Conservation (phyloP, 208 protist species). For the Herpetomonas tarakana region DNA sequence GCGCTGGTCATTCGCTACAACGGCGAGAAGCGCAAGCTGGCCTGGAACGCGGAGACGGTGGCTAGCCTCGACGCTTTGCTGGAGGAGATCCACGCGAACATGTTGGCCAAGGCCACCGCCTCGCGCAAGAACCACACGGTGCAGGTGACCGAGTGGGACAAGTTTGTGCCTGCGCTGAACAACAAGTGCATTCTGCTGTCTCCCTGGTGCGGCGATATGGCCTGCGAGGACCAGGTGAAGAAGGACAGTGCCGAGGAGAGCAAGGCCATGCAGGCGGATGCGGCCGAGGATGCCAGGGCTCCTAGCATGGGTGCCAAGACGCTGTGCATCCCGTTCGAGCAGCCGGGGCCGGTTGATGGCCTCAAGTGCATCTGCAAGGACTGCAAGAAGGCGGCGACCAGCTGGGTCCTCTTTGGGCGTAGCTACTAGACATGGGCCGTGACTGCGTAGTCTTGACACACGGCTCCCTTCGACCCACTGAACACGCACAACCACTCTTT, state of each 20-base stretch:
- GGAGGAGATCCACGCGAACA: slow-evolving; percentile 89
- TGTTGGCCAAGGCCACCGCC: slow-evolving; percentile 70
- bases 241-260: slow-evolving; percentile 87
- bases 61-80: slow-evolving; percentile 46
- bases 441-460: too few relatives aligned
- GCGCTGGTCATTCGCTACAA: slow-evolving; percentile 66
- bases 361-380: slow-evolving; percentile 88
- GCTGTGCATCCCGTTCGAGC: slow-evolving; percentile 96
- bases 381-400: slow-evolving; percentile 61
- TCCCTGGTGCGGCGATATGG: slow-evolving; percentile 90
- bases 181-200: slow-evolving; percentile 82
- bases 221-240: slow-evolving; percentile 96
- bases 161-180: slow-evolving; percentile 93
- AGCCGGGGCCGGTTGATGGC: slow-evolving; percentile 74
- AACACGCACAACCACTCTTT: too few relatives aligned
- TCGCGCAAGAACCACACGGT: slow-evolving; percentile 50
- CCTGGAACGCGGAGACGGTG: slow-evolving; percentile 47
- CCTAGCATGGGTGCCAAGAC: slow-evolving; percentile 96
- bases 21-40: slow-evolving; percentile 52
- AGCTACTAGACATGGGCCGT: slow-evolving; percentile 70
- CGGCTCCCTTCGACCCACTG: too few relatives aligned
- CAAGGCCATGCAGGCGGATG: slow-evolving; percentile 54
- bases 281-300: slow-evolving; percentile 74
- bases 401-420: slow-evolving; percentile 85
- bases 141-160: slow-evolving; percentile 77